Evolutionary conservation across 2,329 filamentous ascomycete species (phyloP).

Genomic region (Calonectria crousiana): DNA sequence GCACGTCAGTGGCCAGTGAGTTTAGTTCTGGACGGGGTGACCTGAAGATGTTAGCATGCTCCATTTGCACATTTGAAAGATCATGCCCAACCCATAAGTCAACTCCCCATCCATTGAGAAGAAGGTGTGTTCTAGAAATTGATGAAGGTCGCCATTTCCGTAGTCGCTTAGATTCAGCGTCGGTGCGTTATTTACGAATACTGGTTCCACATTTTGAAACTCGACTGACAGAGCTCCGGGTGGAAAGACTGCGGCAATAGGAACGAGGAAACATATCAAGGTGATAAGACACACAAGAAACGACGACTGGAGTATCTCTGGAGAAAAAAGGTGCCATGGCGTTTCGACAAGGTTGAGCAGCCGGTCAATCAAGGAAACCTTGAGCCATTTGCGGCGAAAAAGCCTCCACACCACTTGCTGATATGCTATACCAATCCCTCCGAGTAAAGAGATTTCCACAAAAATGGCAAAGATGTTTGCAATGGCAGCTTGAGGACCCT

Average conservation of each 20-base stretch:
- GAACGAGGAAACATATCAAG: background rate
- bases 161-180: background rate
- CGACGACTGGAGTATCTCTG: background rate
- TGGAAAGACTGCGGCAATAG: background rate
- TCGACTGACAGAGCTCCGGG: background rate
- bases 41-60: background rate
- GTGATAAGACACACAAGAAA: background rate
- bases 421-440: background rate
- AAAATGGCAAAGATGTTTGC: background rate
- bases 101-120: background rate
- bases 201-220: background rate
- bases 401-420: background rate
- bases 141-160: background rate
- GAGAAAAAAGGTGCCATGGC: background rate
- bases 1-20: background rate
- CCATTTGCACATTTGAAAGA: rapidly evolving
- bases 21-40: background rate
- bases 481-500: background rate
- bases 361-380: background rate
- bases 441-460: background rate
- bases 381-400: background rate
- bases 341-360: background rate
- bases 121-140: background rate
- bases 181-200: background rate
- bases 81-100: background rate